Conservation (phyloP, 1,284 basidiomycete species). For the Ganoderma lingzhi region DNA sequence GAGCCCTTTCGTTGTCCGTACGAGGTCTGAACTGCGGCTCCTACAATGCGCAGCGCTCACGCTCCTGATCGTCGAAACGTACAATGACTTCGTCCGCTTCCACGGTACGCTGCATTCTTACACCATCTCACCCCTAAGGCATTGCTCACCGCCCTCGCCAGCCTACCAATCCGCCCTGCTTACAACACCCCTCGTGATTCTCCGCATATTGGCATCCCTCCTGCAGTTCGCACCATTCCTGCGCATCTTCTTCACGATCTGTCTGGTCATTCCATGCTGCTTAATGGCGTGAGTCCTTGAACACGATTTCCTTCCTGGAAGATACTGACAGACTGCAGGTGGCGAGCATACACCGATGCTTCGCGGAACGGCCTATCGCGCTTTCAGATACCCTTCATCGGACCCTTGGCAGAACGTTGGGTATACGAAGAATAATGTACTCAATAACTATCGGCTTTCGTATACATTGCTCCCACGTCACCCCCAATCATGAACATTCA, state of each 20-base stretch:
- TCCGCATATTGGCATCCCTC: constrained; percentile 67
- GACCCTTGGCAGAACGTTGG: constrained; percentile 77
- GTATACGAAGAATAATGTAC: constrained; percentile 67
- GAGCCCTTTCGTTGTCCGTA: too few relatives aligned
- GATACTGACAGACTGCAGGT: constrained; percentile 45
- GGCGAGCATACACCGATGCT: constrained; percentile 73
- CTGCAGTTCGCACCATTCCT: constrained; percentile 59
- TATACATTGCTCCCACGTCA: not conserved
- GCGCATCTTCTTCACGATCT: constrained; percentile 52
- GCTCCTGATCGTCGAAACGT: constrained; percentile 79
- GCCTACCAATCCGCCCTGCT: constrained; percentile 85
- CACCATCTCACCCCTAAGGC: not conserved
- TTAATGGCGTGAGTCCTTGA: constrained; percentile 64
- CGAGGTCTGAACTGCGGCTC: not conserved
- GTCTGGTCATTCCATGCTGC: constrained; percentile 49
- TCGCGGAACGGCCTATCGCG: constrained; percentile 60
- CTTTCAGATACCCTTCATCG: constrained; percentile 74
- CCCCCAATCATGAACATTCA: too few relatives aligned
- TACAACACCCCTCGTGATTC: constrained; percentile 67
- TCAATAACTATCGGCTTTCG: not conserved
- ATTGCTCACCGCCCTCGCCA: constrained; percentile 36
- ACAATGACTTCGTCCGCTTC: constrained; percentile 84
- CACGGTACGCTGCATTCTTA: constrained; percentile 59
- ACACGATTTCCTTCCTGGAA: not conserved
- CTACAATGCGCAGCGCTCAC: constrained; percentile 57